These are phyloP conservation scores for Stachybotrys elegans DNA, from an alignment of 2,329 filamentous ascomycete species.

Conservation along the genomic window DNA sequence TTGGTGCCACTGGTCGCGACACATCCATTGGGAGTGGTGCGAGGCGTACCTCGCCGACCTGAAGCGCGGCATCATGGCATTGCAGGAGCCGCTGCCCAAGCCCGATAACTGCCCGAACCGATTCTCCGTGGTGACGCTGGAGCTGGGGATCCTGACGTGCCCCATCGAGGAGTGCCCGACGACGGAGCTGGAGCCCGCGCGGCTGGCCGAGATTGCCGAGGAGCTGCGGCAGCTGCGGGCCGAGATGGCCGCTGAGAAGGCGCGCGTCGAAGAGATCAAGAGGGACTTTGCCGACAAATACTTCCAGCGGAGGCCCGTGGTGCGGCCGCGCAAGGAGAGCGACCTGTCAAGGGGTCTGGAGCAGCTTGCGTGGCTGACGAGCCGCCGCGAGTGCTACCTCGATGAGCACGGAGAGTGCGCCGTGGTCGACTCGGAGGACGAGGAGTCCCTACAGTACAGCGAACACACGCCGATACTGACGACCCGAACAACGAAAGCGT, in stretches of 20 bases:
- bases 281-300: not conserved
- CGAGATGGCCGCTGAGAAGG: not conserved
- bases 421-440: not conserved
- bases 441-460: too few species aligned
- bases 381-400: not conserved
- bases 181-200: not conserved
- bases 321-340: not conserved
- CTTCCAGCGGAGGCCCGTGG: not conserved
- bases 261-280: not conserved
- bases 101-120: constrained; percentile 1
- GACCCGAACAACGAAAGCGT: too few species aligned
- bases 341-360: not conserved
- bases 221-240: not conserved
- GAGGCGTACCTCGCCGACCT: not conserved
- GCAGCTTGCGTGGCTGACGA: not conserved
- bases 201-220: not conserved
- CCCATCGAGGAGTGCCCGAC: not conserved
- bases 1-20: not conserved
- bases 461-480: too few species aligned
- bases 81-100: constrained; percentile 1
- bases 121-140: not conserved
- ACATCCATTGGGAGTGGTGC: constrained; percentile 2
- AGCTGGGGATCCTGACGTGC: constrained; percentile 1
- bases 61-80: not conserved
- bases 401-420: not conserved